phyloP scores from a whole-genome alignment of 2,329 filamentous ascomycete genomes.

The Ascochyta koolunga region DNA sequence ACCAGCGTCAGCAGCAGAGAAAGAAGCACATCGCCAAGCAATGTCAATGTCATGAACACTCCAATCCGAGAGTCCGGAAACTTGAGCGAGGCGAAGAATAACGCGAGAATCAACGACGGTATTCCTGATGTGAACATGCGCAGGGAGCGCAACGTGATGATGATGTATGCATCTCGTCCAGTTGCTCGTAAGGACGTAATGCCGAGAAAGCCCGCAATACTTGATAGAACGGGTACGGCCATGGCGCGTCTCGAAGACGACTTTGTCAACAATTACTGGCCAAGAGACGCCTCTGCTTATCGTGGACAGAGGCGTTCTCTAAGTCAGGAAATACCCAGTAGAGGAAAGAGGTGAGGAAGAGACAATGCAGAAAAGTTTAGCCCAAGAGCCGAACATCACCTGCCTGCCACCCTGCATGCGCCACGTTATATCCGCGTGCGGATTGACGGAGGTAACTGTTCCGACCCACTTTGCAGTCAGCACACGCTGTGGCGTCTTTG shows the following conservation, averaged over 20 bases:
- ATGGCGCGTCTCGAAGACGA: slow-evolving; percentile 12
- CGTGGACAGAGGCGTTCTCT: slow-evolving; percentile 1
- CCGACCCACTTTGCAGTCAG: background rate
- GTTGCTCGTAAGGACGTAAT: slow-evolving; percentile 40
- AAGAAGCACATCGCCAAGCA: slow-evolving; percentile 48
- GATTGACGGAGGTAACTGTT: background rate
- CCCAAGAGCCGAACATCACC: slow-evolving; percentile 13
- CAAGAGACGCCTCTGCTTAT: slow-evolving; percentile 2
- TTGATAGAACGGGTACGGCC: slow-evolving; percentile 26
- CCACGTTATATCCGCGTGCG: slow-evolving; percentile 15
- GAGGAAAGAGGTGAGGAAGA: slow-evolving; percentile 11
- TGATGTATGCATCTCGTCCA: slow-evolving; percentile 46
- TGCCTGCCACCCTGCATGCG: slow-evolving; percentile 12
- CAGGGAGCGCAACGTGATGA: slow-evolving; percentile 50
- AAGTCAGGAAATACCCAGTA: background rate
- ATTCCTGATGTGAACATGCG: slow-evolving; percentile 48
- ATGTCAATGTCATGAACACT: slow-evolving; percentile 50
- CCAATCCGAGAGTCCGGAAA: slow-evolving; percentile 47
- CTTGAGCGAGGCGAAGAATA: slow-evolving; percentile 46
- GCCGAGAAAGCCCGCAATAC: slow-evolving; percentile 39
- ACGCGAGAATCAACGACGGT: slow-evolving; percentile 45
- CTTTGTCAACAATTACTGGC: background rate
- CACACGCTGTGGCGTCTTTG: background rate
- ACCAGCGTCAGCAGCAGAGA: slow-evolving; percentile 48
- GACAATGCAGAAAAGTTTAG: slow-evolving; percentile 12